Conservation (phyloP, 2,329 filamentous ascomycete genomes). For the Capronia epimyces region DNA sequence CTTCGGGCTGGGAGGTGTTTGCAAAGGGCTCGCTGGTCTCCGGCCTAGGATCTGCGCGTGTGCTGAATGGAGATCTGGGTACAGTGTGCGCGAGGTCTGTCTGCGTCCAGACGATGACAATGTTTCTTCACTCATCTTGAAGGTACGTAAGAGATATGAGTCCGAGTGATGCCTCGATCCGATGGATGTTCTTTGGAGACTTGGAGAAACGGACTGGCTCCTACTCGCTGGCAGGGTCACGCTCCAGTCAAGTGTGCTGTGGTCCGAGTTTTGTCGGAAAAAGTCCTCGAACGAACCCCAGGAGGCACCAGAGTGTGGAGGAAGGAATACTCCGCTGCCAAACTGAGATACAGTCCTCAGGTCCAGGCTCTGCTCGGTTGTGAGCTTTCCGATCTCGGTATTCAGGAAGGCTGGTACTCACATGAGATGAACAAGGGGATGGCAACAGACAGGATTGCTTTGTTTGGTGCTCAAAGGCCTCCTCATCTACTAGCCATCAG, state of each 20-base stretch:
- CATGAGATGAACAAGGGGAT: no score
- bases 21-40: conserved; percentile 7
- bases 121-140: conserved; percentile 2
- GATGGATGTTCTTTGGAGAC: conserved; percentile 1
- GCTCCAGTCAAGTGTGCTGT: not conserved
- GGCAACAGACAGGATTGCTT: no score
- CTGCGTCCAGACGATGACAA: not conserved
- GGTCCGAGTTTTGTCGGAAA: not conserved
- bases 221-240: not conserved
- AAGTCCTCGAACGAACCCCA: not conserved
- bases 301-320: no score
- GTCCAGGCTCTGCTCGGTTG: not conserved
- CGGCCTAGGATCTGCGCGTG: conserved; percentile 18
- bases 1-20: not conserved
- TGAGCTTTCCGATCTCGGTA: not conserved
- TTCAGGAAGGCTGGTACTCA: no score
- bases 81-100: conserved; percentile 12
- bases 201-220: conserved; percentile 4
- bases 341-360: no score
- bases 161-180: conserved; percentile 17
- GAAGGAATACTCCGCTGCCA: no score
- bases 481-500: no score
- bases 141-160: conserved; percentile 9
- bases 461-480: no score
- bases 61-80: conserved; percentile 18